Percentiles rank a stretch among this genome's conserved stretches.
phyloP scores from a whole-genome alignment of 2,329 filamentous ascomycete species.

The Phaeosphaeria sp. region DNA sequence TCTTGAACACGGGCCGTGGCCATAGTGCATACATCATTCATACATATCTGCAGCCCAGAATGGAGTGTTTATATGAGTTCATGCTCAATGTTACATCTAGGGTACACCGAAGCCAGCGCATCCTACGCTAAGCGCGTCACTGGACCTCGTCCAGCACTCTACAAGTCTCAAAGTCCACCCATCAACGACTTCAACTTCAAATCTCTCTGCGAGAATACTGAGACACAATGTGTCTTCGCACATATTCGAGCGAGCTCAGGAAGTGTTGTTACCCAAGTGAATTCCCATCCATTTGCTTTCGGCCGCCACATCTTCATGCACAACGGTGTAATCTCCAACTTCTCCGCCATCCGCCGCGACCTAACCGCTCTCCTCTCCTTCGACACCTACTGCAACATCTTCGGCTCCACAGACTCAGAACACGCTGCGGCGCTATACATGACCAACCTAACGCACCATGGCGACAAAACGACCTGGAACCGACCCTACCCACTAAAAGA shows the following conservation, averaged over 20 bases:
- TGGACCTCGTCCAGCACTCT: constrained; percentile 56
- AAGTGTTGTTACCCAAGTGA: constrained; percentile 57
- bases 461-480: constrained; percentile 51
- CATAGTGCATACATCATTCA: background rate
- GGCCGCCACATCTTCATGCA: constrained; percentile 64
- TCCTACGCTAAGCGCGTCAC: constrained; percentile 47
- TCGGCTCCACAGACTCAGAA: constrained; percentile 61
- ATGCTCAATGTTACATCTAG: constrained; percentile 13
- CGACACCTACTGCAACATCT: constrained; percentile 57
- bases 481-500: constrained; percentile 49
- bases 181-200: constrained; percentile 62
- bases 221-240: constrained; percentile 58
- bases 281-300: constrained; percentile 63
- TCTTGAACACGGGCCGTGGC: background rate
- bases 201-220: constrained; percentile 59
- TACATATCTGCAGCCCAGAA: background rate
- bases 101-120: constrained; percentile 56
- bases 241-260: constrained; percentile 61
- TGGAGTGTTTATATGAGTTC: background rate
- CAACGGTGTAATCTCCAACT: constrained; percentile 59
- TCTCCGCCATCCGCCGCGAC: constrained; percentile 55
- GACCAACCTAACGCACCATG: constrained; percentile 51
- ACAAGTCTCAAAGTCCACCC: constrained; percentile 60
- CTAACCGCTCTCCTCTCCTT: constrained; percentile 54
- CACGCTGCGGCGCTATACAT: constrained; percentile 59